These are phyloP conservation scores for Amesomyces nigricolor DNA, from an alignment of 2,329 filamentous ascomycete species.

Conservation along the genomic window DNA sequence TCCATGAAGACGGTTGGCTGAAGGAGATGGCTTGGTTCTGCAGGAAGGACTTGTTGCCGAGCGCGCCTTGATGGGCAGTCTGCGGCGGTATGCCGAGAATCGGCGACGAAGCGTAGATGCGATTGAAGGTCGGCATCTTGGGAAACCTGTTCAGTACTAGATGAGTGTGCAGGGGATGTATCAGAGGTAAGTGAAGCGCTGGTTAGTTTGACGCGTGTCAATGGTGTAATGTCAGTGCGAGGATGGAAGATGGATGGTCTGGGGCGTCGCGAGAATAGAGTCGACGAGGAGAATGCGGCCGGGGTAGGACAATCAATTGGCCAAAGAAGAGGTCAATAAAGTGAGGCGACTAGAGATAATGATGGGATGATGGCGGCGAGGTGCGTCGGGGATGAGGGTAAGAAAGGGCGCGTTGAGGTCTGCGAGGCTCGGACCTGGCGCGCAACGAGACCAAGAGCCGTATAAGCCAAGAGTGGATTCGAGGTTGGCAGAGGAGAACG, in stretches of 20 bases:
- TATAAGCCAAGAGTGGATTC: conserved; percentile 12
- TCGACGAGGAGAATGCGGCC: conserved; percentile 16
- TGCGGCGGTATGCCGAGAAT: conserved; percentile 44
- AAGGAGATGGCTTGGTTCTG: conserved; percentile 36
- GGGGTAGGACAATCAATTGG: conserved; percentile 21
- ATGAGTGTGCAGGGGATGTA: conserved; percentile 27
- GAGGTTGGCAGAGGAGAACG: background rate
- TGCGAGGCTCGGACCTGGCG: conserved; percentile 2
- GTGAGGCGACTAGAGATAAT: conserved; percentile 1
- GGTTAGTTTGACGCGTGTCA: conserved; percentile 22
- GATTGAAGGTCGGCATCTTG: conserved; percentile 42
- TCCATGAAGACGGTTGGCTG: conserved; percentile 32
- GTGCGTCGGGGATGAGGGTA: background rate
- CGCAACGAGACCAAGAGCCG: conserved; percentile 12
- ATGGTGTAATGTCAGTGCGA: conserved; percentile 10
- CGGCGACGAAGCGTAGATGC: conserved; percentile 40
- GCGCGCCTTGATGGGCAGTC: conserved; percentile 37
- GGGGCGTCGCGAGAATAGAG: background rate
- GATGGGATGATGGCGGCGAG: conserved; percentile 2
- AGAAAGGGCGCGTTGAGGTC: conserved; percentile 1
- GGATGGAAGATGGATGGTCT: background rate
- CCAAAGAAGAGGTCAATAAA: conserved; percentile 14
- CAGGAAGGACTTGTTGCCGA: conserved; percentile 37
- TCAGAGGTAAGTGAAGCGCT: conserved; percentile 26
- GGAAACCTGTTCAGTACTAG: conserved; percentile 27